Base-by-base conservation (phyloP, 352 stramenopile genomes). In the Phytophthora pisi region DNA sequence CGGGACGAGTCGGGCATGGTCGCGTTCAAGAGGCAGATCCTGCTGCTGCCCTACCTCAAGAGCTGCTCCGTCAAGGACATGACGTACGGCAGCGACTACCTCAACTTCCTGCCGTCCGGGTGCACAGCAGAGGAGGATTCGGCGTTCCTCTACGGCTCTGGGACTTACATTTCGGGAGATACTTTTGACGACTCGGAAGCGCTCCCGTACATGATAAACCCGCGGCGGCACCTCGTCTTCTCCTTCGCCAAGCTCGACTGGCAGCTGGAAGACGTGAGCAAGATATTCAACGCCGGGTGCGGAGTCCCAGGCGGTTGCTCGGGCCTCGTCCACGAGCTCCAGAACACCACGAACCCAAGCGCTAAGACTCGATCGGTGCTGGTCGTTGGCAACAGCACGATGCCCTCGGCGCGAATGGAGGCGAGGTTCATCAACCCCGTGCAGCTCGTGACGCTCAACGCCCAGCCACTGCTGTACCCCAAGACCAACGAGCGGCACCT, bases 221-320 rank as follows among this genome's bases (percentile, higher is more conserved):
- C 72, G 15, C 61, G 75, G 5, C 75, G 72, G 3, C 55, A 81
- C 47, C 55, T 80, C 52, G 56, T 70, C 16, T 65, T 82, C n/a
- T 74, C 75, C 6, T 81, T 82, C 40, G 75, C 61, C 0, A 77
- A 75, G 53, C 34, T 81, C 31, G 62, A 72, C 23, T 82, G 72
- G 75, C 45, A 51, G 53, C 18, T 74, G 18, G 20, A 69, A 60
- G 69, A 82, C 18, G 50, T 82, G 59, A 74, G 64, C 49, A 61
- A 57, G 18, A 64, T 66, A 34, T 82, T 82, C 30, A 63, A 69
- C 8, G 68, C 75, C 28, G 67, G 61, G 4, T 82, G 75, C 49
- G 54, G 50, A 7, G 55, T 66, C 18, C 38, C 50, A 10, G 49
- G 50, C 9, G 64, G 42, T 9, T 82, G 74, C 57, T 43, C 56